phyloP scores from a whole-genome alignment of 106 monocot genomes.

The Acanthochlamys bracteata region DNA sequence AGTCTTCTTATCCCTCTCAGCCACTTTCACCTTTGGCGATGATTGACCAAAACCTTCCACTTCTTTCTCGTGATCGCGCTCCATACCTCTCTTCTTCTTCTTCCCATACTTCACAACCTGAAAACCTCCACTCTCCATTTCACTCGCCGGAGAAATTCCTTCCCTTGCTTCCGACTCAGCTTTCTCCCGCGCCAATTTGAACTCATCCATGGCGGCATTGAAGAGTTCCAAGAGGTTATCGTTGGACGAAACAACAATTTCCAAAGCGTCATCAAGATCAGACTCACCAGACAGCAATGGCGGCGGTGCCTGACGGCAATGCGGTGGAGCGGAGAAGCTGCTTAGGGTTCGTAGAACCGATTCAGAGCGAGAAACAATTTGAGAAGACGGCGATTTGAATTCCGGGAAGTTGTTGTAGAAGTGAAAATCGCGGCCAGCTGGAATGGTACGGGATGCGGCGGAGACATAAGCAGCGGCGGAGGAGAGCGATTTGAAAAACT shows the following conservation, averaged over 20 bases:
- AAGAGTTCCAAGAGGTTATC: conserved; percentile 61
- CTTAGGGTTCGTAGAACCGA: conserved; percentile 18
- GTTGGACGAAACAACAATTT: conserved; percentile 62
- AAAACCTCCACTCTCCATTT: conserved; percentile 61
- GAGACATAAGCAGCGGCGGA: conserved; percentile 33
- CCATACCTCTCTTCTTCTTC: conserved; percentile 55
- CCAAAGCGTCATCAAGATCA: conserved; percentile 48
- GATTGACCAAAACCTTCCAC: neutral
- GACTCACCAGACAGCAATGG: conserved; percentile 5
- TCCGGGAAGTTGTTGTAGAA: conserved; percentile 65
- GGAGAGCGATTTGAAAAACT: conserved; percentile 30
- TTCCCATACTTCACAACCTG: conserved; percentile 40
- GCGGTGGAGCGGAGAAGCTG: conserved; percentile 11
- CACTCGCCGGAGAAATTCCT: conserved; percentile 3
- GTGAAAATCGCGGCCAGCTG: conserved; percentile 56
- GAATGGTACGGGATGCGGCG: conserved; percentile 37
- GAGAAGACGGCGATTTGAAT: conserved; percentile 34
- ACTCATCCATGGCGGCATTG: conserved; percentile 64
- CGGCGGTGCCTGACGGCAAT: neutral
- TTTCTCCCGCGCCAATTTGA: conserved; percentile 37
- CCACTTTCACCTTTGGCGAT: conserved; percentile 35
- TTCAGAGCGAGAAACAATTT: conserved; percentile 18
- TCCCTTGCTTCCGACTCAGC: conserved; percentile 27
- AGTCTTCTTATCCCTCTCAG: conserved; percentile 49
- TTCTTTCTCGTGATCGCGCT: conserved; percentile 8